Percentiles rank a stretch among this genome's conserved stretches.
phyloP scores from a whole-genome alignment of 148 eudicot genomes.

The Dianthus caryophyllus region DNA sequence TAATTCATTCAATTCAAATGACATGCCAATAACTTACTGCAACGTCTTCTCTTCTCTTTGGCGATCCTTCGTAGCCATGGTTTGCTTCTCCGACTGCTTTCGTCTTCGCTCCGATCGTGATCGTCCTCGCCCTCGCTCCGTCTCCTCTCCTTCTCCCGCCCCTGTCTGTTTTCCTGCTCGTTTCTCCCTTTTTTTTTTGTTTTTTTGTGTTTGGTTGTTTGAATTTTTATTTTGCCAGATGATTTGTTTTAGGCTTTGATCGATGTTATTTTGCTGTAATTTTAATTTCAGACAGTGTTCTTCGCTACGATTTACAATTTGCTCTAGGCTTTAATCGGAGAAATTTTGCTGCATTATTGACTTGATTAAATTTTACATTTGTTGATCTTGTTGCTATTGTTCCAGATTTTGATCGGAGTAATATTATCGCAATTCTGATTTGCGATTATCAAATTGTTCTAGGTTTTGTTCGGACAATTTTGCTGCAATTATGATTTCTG shows the following conservation, averaged over 20 bases:
- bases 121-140: constrained; percentile 11
- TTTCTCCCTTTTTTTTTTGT: no score
- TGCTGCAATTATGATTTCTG: no score
- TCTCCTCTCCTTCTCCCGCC: constrained; percentile 15
- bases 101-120: constrained; percentile 20
- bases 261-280: background rate
- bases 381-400: no score
- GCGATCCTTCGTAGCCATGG: constrained; percentile 34
- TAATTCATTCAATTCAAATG: background rate
- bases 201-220: no score
- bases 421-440: background rate
- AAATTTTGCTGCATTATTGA: background rate
- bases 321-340: background rate
- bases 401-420: background rate
- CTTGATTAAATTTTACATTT: no score
- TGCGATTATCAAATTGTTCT: no score
- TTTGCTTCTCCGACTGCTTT: constrained; percentile 48
- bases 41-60: constrained; percentile 33
- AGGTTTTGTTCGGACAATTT: no score
- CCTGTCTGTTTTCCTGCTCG: constrained; percentile 18
- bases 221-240: background rate
- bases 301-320: no score
- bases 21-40: constrained; percentile 31
- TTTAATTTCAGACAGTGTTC: background rate
- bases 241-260: background rate